phyloP scores from a whole-genome alignment of 2,329 filamentous ascomycete genomes.

The Furcasterigmium furcatum region DNA sequence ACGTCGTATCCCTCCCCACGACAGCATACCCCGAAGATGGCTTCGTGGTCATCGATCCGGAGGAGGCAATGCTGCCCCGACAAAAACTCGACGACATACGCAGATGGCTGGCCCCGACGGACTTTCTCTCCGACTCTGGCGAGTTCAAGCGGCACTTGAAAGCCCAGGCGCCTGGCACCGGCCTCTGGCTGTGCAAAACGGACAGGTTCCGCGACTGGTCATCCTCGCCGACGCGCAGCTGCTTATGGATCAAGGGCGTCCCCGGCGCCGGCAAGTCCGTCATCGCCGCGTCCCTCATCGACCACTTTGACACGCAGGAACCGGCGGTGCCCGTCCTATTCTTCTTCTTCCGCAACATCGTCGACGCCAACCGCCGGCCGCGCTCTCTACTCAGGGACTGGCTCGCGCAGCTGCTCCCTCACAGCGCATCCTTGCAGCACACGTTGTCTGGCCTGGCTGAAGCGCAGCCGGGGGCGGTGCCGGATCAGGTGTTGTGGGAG shows the following conservation, averaged over 20 bases:
- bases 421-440: conserved; percentile 19
- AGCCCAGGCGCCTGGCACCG: conserved; percentile 6
- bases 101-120: conserved; percentile 9
- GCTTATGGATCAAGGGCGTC: conserved; percentile 12
- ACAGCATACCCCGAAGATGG: neutral
- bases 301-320: conserved; percentile 10
- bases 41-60: neutral
- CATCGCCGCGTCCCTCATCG: conserved; percentile 21
- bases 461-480: conserved; percentile 8
- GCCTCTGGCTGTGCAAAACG: conserved; percentile 9
- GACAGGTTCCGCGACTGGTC: neutral
- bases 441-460: conserved; percentile 7
- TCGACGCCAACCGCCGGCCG: conserved; percentile 23
- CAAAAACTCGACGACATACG: neutral
- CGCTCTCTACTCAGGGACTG: conserved; percentile 24
- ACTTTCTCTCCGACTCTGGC: conserved; percentile 7
- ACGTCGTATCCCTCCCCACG: neutral
- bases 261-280: conserved; percentile 21
- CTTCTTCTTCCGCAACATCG: conserved; percentile 35
- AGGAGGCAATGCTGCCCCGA: neutral
- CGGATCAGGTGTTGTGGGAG: conserved; percentile 14
- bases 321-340: conserved; percentile 21
- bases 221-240: conserved; percentile 1
- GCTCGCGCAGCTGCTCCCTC: conserved; percentile 23
- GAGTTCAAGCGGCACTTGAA: conserved; percentile 9